Conservation (phyloP, 371 early-diverging fungal species). For the Mucor indicus region DNA sequence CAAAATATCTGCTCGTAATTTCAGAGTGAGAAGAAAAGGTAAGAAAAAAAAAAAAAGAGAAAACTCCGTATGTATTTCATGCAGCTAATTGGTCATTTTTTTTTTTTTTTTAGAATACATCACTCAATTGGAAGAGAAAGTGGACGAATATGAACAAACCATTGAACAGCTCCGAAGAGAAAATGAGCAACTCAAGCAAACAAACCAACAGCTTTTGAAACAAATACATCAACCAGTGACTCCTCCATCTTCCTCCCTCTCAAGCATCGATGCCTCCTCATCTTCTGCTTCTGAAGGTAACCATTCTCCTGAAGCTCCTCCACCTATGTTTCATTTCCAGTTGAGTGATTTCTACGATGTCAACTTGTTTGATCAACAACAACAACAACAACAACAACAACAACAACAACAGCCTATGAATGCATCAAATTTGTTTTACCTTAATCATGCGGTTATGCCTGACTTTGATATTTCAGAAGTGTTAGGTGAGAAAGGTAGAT, state of each 20-base stretch:
- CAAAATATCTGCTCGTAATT: conserved; percentile 86
- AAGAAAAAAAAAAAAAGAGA: no score
- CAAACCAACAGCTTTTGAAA: conserved; percentile 16
- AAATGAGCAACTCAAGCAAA: conserved; percentile 10
- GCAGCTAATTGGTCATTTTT: neutral
- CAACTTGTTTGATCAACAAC: conserved; percentile 14
- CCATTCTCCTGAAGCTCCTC: conserved; percentile 8
- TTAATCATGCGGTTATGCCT: conserved; percentile 21
- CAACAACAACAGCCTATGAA: neutral
- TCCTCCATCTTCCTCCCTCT: conserved; percentile 11
- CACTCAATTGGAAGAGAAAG: conserved; percentile 56
- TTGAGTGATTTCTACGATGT: conserved; percentile 18
- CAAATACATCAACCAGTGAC: conserved; percentile 63
- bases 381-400: neutral
- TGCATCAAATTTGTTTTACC: conserved; percentile 13
- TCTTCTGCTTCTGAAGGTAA: conserved; percentile 13
- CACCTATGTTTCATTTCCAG: conserved; percentile 11
- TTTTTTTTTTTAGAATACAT: conserved; percentile 57
- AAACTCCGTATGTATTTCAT: no score
- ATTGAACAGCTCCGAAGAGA: conserved; percentile 16
- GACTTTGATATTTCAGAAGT: conserved; percentile 18
- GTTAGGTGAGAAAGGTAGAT: conserved; percentile 3
- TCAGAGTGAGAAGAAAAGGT: conserved; percentile 86
- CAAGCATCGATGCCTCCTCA: neutral
- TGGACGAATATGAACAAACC: conserved; percentile 24